These are phyloP conservation scores for Tulasnella sp. DNA, from an alignment of 768 basidiomycete species.

Conservation along the genomic window DNA sequence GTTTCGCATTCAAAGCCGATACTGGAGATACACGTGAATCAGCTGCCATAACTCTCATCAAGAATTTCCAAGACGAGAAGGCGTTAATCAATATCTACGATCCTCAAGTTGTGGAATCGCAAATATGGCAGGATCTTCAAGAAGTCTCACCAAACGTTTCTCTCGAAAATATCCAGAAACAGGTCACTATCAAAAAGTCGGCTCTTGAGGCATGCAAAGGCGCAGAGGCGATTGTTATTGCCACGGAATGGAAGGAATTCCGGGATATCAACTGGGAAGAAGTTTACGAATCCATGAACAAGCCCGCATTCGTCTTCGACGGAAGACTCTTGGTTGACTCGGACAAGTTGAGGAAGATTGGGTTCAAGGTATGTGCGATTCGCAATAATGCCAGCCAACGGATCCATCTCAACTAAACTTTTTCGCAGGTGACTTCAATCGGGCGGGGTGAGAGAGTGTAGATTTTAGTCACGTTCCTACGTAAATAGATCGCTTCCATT, in stretches of 20 bases:
- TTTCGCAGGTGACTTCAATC: constrained; percentile 41
- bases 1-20: constrained; percentile 98
- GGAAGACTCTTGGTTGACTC: constrained; percentile 79
- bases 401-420: neutral
- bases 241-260: constrained; percentile 98
- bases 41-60: constrained; percentile 84
- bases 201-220: constrained; percentile 80
- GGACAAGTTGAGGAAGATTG: constrained; percentile 65
- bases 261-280: constrained; percentile 76
- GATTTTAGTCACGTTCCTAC: neutral
- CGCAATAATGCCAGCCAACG: neutral
- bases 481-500: too few relatives aligned
- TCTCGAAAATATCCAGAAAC: constrained; percentile 65
- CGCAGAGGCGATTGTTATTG: constrained; percentile 88
- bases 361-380: constrained; percentile 46
- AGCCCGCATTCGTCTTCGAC: constrained; percentile 98
- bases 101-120: constrained; percentile 59
- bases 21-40: constrained; percentile 99
- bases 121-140: constrained; percentile 74
- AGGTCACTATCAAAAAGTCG: constrained; percentile 61
- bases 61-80: constrained; percentile 82
- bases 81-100: constrained; percentile 84
- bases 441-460: constrained; percentile 35
- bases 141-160: constrained; percentile 54
- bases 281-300: constrained; percentile 81